A percentile compares a stretch with the other conserved stretches of the same genome.
Evolutionary conservation across 768 basidiomycete genomes (phyloP).

Genomic region (Pisolithus marmoratus): DNA sequence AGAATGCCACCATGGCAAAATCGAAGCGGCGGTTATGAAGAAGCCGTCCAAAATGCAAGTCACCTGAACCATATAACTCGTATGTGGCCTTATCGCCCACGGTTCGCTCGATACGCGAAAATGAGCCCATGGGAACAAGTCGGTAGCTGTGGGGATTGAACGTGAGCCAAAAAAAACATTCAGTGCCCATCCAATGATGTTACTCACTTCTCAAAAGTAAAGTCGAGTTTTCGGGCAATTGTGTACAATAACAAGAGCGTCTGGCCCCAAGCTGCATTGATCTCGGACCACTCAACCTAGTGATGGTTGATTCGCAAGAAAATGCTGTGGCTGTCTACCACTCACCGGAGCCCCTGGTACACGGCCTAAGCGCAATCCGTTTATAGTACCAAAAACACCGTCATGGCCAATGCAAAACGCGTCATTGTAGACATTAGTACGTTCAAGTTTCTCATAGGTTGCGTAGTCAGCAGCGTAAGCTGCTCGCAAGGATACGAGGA

Average conservation of each 20-base stretch:
- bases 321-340: slow-evolving; percentile 7
- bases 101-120: slow-evolving; percentile 84
- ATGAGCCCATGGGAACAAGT: slow-evolving; percentile 90
- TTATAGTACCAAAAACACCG: slow-evolving; percentile 96
- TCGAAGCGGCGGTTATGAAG: slow-evolving; percentile 96
- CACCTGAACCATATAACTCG: slow-evolving; percentile 93
- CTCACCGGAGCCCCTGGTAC: slow-evolving; percentile 77
- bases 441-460: slow-evolving; percentile 77
- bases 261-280: slow-evolving; percentile 98
- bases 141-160: slow-evolving; percentile 56
- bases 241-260: slow-evolving; percentile 88
- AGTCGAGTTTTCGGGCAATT: slow-evolving; percentile 87
- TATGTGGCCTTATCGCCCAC: slow-evolving; percentile 79
- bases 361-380: slow-evolving; percentile 86
- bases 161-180: slow-evolving; percentile 6
- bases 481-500: slow-evolving; percentile 66
- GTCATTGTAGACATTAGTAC: slow-evolving; percentile 93
- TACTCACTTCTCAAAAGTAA: slow-evolving; percentile 76
- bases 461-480: slow-evolving; percentile 74
- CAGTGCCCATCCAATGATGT: not conserved
- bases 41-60: slow-evolving; percentile 80
- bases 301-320: slow-evolving; percentile 1
- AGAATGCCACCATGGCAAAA: slow-evolving; percentile 90
- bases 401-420: slow-evolving; percentile 95
- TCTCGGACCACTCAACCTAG: slow-evolving; percentile 96